Base-by-base conservation (phyloP, 768 basidiomycete species). In the Trichaptum fuscoviolaceum region DNA sequence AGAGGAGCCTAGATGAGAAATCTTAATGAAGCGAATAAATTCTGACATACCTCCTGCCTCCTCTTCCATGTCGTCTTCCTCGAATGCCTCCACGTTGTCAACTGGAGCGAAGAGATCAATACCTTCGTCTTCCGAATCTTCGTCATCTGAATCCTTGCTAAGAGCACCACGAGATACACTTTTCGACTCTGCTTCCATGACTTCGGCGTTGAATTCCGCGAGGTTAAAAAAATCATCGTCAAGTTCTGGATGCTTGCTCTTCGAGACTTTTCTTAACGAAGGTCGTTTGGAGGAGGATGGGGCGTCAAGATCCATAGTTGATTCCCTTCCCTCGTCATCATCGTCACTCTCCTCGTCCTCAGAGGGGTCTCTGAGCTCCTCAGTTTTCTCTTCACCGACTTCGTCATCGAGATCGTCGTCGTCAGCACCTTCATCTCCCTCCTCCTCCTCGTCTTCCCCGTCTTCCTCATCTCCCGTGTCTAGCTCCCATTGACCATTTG, bases 221-320 rank as follows among this genome's bases (percentile, higher is more conserved):
- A 99, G 83, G 68, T 90, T 84, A 77, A 99, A 99, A 79, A 99
- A 99, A 17, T 82, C 87, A 73, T 99, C 96, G 75, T 98, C 90
- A 30, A 98, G 84, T 58, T 83, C 82, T 6, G 82, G 76, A 66
- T 82, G 78, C 4, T 73, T 72, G 8, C 70, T 70, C 23, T 67
- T 69, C 60, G 69, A 71, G 58, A 65, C 68, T 66, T 73, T 73
- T 65, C 20, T 52, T 52, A 12, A 52, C 2, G 42, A 20, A 20
- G 15, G 12, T 52, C 42, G 61, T 66, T 69, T 68, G 69, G 64
- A 61, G 20, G 57, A 67, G 15, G 63, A 68, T 17, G 59, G 59
- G 3, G 24, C 59, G 30, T 34, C 25, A 61, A 61, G 59, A 17
- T 61, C 59, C 30, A 25, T 71, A 71, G 65, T 70, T 66, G 67